A percentile compares a stretch with the other conserved stretches of the same genome.
phyloP scores from a whole-genome alignment of 2,329 filamentous ascomycete genomes.

The Paramyrothecium roridum region DNA sequence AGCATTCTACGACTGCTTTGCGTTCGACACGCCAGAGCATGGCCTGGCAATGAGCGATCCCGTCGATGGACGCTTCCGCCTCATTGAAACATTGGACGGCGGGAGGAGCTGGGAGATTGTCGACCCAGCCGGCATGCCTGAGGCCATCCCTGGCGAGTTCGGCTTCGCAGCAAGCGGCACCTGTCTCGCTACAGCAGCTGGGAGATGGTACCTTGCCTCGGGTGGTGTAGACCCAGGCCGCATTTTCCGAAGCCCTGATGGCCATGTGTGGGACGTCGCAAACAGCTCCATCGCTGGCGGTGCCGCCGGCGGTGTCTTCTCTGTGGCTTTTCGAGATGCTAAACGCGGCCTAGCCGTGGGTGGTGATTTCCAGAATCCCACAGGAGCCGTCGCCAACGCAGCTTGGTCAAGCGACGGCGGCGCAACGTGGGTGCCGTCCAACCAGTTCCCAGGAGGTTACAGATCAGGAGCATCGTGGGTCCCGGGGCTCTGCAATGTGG shows the following conservation, averaged over 20 bases:
- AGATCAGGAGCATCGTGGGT: conserved; percentile 26
- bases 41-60: conserved; percentile 29
- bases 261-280: conserved; percentile 20
- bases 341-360: conserved; percentile 23
- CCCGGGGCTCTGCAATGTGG: conserved; percentile 15
- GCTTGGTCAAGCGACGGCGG: conserved; percentile 27
- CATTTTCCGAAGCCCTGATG: conserved; percentile 6
- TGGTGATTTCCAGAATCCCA: conserved; percentile 23
- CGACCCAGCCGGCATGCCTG: conserved; percentile 18
- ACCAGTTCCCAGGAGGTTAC: conserved; percentile 23
- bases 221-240: conserved; percentile 16
- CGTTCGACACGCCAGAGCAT: conserved; percentile 17
- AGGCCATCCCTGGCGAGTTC: conserved; percentile 21
- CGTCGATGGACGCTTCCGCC: conserved; percentile 25
- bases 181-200: conserved; percentile 22
- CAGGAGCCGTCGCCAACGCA: conserved; percentile 14
- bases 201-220: conserved; percentile 5
- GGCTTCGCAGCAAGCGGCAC: conserved; percentile 30
- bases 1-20: conserved; percentile 31
- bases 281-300: conserved; percentile 20
- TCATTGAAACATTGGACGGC: conserved; percentile 26
- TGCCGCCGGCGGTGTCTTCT: conserved; percentile 25
- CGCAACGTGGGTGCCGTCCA: conserved; percentile 19
- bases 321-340: conserved; percentile 24
- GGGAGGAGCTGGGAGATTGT: conserved; percentile 21